Base-by-base conservation (phyloP, 768 basidiomycete genomes). In the Gloeopeniophorella convolvens region DNA sequence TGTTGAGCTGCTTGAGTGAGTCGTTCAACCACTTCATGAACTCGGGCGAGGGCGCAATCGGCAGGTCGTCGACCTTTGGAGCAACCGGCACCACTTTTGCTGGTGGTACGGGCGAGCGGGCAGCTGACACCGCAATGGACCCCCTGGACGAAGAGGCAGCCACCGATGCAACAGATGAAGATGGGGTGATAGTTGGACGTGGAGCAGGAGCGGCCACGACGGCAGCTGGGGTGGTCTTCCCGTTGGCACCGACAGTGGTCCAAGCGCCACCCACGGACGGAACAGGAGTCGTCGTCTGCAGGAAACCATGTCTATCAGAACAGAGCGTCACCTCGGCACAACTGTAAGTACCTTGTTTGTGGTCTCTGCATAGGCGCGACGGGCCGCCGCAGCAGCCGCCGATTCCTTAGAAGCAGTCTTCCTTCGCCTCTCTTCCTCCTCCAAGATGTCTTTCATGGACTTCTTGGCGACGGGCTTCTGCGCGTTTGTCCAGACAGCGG, bases 401-500 rank as follows among this genome's bases (percentile, higher is more conserved):
- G 57, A 40, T 49, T 70, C 71, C 45, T 74, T 80, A 56, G 73
- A 73, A 24, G 69, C 59, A 24, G 59, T 56, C 66, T 83, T 87
- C 73, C 91, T 93, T 55, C 85, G 77, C 56, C 72, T 78, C 67
- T 95, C 91, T 63, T 99, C 96, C 60, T 99, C 96, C 67, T 98
- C 95, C 63, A 95, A 90, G 33, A 99, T 99, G 71, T 99, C 93
- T 72, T 95, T 97, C 84, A 99, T 85, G 2, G 89, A 89, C 75
- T 92, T 96, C 74, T 91, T 94, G 6, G 76, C 64, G 3, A 72
- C 63, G 6, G 75, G 66, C 62, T 81, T 83, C 21, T 67, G 68
- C 13, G 77, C 69, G 59, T 75, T 80, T 9, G 83, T 85, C 90
- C 92, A 95, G 16, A 89, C 90, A 13, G 80, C 76, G 9, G 62